phyloP scores from a whole-genome alignment of 345 rosid genomes.

The Lagerstroemia speciosa region DNA sequence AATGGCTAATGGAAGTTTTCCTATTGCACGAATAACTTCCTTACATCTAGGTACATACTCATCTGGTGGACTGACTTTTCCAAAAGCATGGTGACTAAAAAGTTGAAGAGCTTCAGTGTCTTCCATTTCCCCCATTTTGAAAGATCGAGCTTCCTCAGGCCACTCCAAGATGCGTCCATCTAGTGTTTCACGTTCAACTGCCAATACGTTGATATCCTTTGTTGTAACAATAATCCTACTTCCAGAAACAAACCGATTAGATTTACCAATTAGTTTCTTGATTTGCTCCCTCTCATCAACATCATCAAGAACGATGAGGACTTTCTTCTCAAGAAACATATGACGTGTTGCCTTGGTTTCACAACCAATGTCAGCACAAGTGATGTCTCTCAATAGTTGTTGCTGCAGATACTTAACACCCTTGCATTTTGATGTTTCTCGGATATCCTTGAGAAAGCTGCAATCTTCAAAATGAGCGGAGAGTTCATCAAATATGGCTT shows the following conservation, averaged over 20 bases:
- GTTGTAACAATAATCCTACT: not conserved
- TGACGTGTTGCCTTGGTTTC: not conserved
- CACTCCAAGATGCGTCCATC: no score
- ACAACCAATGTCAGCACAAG: not conserved
- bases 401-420: not conserved
- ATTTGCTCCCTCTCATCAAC: not conserved
- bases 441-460: constrained; percentile 1
- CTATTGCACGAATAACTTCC: not conserved
- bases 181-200: not conserved
- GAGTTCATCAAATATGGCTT: not conserved
- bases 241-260: not conserved
- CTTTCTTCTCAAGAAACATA: constrained; percentile 2
- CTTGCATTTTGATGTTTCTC: not conserved
- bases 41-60: not conserved
- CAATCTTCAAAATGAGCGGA: not conserved
- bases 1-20: not conserved
- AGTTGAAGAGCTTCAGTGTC: not conserved
- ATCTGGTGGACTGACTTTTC: not conserved
- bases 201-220: not conserved
- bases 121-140: not conserved
- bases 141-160: not conserved
- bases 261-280: not conserved
- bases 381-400: not conserved
- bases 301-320: not conserved
- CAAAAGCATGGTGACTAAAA: not conserved